Evolutionary conservation across 805 yeast genomes (phyloP), one percentile per base, ranked within the genome.

Genomic region (Wickerhamomyces bovis): DNA sequence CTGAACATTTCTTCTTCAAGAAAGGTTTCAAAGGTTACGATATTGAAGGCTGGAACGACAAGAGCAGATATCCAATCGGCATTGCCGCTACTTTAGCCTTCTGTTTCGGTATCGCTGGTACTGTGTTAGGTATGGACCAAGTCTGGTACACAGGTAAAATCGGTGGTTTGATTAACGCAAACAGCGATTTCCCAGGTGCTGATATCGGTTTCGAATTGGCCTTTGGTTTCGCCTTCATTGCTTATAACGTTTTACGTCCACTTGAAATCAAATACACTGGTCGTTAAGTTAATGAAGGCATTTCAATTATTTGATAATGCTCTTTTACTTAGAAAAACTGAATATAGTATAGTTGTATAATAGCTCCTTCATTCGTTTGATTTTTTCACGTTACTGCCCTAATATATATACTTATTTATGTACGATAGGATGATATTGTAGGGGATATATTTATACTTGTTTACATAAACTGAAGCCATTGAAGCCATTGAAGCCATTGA

Each of bases 171-270:
- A 81, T 86, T 59, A 94, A 92, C 54, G 65, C 55, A 10, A 62
- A 54, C 39, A 47, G 28, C 19, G 39, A 21, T 66, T 60, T 19
- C 39, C 42, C 40, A 12, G 95, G 95, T 57, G 97, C 92, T 50
- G 97, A 89, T 63, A 76, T 89, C 55, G 96, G 96, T 38, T 89
- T 85, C 59, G 95, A 86, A 70, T 72, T 89, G 50, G 86, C 83
- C 36, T 76, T 76, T 50, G 78, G 71, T 6, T 89, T 87, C 56
- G 70, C 92, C 13, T 80, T 83, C 52, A 60, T 86, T 50, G 81
- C 76, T 23, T 88, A 68, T 67, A 78, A 81, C 62, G 31, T 71
- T 38, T 61, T 72, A 30, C 75, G 96, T 67, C 82, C 82, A 43
- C 61, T 85, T 18, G 96, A 88, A 71, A 66, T 71, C 66, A 85